Conservation (phyloP, 768 basidiomycete genomes). For the Daedaleopsis sinensis region DNA sequence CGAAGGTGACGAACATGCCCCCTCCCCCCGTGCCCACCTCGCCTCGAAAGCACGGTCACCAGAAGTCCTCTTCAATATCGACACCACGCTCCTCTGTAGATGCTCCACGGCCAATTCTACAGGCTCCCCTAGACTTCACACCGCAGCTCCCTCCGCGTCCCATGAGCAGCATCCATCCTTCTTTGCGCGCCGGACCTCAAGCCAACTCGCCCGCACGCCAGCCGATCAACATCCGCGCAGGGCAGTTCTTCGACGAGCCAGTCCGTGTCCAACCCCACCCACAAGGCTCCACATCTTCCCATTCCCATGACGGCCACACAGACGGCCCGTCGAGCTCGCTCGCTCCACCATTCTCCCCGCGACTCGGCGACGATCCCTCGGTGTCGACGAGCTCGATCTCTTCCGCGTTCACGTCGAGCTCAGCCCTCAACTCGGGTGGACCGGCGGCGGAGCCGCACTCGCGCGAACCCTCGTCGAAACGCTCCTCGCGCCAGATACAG, state of each 20-base stretch:
- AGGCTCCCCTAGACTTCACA: constrained; percentile 55
- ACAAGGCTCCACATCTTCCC: constrained; percentile 4
- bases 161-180: constrained; percentile 77
- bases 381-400: background rate
- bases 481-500: constrained; percentile 13
- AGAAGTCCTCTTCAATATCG: constrained; percentile 6
- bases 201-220: constrained; percentile 50
- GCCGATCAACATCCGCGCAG: constrained; percentile 29
- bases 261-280: constrained; percentile 11
- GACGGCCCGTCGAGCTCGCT: constrained; percentile 3
- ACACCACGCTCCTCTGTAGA: constrained; percentile 15
- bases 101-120: background rate
- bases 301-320: constrained; percentile 10
- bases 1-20: constrained; percentile 58
- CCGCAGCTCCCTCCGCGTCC: constrained; percentile 73
- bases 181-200: constrained; percentile 51
- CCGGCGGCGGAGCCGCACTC: constrained; percentile 4
- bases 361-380: background rate
- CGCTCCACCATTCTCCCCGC: background rate
- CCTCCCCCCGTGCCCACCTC: constrained; percentile 32
- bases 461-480: constrained; percentile 14
- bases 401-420: background rate
- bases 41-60: constrained; percentile 17
- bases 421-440: background rate
- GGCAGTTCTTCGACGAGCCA: constrained; percentile 31